phyloP scores from a whole-genome alignment of 441 rosid species.

The Aleurites moluccanus region DNA sequence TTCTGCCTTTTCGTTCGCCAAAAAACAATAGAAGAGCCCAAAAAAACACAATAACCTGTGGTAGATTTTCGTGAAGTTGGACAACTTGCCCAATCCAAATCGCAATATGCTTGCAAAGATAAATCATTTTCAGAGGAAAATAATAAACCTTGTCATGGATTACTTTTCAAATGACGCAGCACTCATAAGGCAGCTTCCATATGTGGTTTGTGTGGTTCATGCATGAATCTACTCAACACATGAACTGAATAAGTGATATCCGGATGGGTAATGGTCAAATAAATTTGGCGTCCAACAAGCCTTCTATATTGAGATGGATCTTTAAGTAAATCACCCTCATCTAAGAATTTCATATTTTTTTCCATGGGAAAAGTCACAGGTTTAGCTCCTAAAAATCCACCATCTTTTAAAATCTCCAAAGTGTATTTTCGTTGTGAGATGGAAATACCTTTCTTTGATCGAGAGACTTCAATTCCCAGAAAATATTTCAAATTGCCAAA shows the following conservation, averaged over 20 bases:
- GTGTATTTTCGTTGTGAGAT: not conserved
- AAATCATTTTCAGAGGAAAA: not conserved
- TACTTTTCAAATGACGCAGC: not conserved
- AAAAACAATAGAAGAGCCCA: not conserved
- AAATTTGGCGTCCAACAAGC: not conserved
- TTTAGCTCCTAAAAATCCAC: slow-evolving; percentile 5
- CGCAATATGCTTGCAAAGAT: not conserved
- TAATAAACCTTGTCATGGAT: not conserved
- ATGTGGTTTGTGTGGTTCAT: not conserved
- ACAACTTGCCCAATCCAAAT: not conserved
- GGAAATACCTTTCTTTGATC: not conserved
- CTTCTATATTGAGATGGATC: not conserved
- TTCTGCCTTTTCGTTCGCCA: not conserved
- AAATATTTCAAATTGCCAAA: too few species aligned
- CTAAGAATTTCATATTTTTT: not conserved
- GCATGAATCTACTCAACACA: not conserved
- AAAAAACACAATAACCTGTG: not conserved
- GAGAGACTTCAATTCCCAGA: too few species aligned
- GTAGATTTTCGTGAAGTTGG: not conserved
- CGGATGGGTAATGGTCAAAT: too few species aligned
- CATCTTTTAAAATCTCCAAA: not conserved
- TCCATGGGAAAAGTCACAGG: slow-evolving; percentile 1
- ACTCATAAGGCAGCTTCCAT: not conserved
- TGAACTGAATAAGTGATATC: not conserved
- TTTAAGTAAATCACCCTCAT: not conserved